phyloP scores from a whole-genome alignment of 2,329 filamentous ascomycete genomes.

The Amauroascus verrucosus region DNA sequence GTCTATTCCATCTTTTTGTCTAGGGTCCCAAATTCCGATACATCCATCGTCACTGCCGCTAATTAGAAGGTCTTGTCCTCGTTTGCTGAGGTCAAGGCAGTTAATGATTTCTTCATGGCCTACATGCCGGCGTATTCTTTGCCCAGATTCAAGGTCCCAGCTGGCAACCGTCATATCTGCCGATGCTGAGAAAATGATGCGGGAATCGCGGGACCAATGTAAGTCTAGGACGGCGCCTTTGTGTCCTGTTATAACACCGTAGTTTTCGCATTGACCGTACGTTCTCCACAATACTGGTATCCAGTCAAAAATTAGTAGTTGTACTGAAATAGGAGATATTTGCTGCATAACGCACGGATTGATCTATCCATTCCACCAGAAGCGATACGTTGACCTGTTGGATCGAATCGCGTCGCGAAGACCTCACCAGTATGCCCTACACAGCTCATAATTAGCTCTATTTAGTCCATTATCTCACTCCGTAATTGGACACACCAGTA shows the following conservation, averaged over 20 bases:
- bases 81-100: constrained; percentile 72
- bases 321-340: not conserved
- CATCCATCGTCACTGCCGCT: constrained; percentile 89
- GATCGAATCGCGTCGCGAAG: constrained; percentile 82
- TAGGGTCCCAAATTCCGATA: constrained; percentile 91
- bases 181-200: constrained; percentile 81
- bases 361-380: constrained; percentile 92
- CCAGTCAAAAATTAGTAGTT: not conserved
- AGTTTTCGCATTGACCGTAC: constrained; percentile 88
- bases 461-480: not conserved
- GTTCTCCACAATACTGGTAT: constrained; percentile 81
- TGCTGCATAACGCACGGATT: constrained; percentile 53
- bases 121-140: constrained; percentile 78
- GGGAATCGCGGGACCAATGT: constrained; percentile 92
- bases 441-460: constrained; percentile 1
- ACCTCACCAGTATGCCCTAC: constrained; percentile 65
- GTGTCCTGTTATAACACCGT: constrained; percentile 78
- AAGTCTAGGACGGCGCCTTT: constrained; percentile 84
- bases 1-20: constrained; percentile 77
- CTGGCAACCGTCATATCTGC: constrained; percentile 88
- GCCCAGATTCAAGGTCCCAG: constrained; percentile 90
- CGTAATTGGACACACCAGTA: constrained; percentile 47
- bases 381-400: constrained; percentile 76
- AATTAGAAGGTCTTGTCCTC: constrained; percentile 81
- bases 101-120: constrained; percentile 97